A percentile compares a stretch with the other conserved stretches of the same genome.
Evolutionary conservation across 306 rosid genomes (phyloP).

Genomic region (Crataegus laevigata): DNA sequence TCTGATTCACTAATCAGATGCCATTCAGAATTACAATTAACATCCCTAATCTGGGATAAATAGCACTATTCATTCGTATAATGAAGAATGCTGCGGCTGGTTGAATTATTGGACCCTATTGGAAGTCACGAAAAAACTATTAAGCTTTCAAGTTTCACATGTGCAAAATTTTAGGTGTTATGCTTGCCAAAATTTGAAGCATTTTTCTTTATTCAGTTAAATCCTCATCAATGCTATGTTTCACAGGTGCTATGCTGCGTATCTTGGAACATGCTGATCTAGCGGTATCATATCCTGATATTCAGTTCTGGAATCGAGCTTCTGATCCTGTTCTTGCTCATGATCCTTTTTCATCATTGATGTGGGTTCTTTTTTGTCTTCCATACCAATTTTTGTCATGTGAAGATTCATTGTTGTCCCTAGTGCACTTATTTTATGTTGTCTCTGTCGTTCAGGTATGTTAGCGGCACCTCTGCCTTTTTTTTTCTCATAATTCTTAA

Average conservation of each 20-base stretch:
- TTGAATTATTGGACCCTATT: neutral
- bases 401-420: conserved; percentile 67
- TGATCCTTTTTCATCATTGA: conserved; percentile 89
- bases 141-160: neutral
- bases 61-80: neutral
- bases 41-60: neutral
- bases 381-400: conserved; percentile 77
- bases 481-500: conserved; percentile 3
- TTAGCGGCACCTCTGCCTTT: conserved; percentile 1
- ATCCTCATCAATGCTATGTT: conserved; percentile 13
- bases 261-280: conserved; percentile 44
- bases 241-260: conserved; percentile 50
- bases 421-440: conserved; percentile 75
- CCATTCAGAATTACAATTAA: neutral
- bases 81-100: neutral
- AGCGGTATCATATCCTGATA: conserved; percentile 40
- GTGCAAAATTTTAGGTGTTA: neutral
- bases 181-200: neutral
- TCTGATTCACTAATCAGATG: conserved; percentile 1
- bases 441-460: conserved; percentile 85
- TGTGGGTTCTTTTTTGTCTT: conserved; percentile 93
- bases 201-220: neutral
- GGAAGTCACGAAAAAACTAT: neutral
- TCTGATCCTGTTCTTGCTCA: conserved; percentile 76
- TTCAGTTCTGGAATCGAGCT: conserved; percentile 70